These are phyloP conservation scores for Boletus albobrunnescens DNA, from an alignment of 1,284 basidiomycete genomes.

Conservation along the genomic window DNA sequence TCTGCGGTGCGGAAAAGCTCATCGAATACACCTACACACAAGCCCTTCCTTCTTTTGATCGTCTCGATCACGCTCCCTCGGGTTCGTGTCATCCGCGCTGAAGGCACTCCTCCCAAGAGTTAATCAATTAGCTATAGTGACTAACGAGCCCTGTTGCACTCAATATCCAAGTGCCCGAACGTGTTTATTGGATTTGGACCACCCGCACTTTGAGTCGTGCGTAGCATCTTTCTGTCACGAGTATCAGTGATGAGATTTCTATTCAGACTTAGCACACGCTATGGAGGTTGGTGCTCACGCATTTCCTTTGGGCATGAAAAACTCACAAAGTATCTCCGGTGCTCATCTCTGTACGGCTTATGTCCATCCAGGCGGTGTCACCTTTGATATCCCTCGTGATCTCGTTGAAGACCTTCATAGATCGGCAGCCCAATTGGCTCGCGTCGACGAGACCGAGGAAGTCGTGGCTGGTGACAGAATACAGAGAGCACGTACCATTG, in stretches of 20 bases:
- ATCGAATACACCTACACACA: constrained; percentile 99
- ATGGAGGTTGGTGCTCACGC: constrained; percentile 98
- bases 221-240: constrained; percentile 26
- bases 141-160: constrained; percentile 98
- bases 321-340: constrained; percentile 99
- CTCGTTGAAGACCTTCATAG: constrained; percentile 96
- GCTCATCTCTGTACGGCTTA: constrained; percentile 98
- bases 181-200: constrained; percentile 98
- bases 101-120: neutral
- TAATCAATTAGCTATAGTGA: constrained; percentile 55
- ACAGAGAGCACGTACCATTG: constrained; percentile 94
- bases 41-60: constrained; percentile 98
- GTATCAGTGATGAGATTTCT: neutral
- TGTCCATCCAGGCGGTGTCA: constrained; percentile 95
- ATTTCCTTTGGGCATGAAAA: constrained; percentile 99
- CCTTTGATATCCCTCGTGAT: constrained; percentile 95
- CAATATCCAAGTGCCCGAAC: constrained; percentile 98
- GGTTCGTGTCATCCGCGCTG: constrained; percentile 52
- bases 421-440: constrained; percentile 95
- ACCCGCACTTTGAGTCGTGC: constrained; percentile 91
- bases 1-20: constrained; percentile 96
- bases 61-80: constrained; percentile 99
- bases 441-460: constrained; percentile 97
- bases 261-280: constrained; percentile 83
- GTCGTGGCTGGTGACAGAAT: constrained; percentile 97